Evolutionary conservation across 345 rosid species (phyloP), one percentile per base, ranked within the genome.

Genomic region (Mallotus nudiflorus): DNA sequence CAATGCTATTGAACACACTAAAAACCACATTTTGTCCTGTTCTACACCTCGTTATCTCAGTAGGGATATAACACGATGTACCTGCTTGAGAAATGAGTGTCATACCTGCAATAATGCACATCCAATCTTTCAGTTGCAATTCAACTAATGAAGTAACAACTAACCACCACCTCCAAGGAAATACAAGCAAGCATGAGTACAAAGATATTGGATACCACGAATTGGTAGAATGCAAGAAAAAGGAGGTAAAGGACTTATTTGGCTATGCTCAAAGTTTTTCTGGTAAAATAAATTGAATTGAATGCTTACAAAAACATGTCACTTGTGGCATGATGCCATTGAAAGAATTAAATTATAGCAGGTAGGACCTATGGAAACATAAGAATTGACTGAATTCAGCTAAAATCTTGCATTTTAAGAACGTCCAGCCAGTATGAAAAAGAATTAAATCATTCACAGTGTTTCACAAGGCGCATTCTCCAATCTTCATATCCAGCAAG

Each of bases 81-180:
- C 84, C 76, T 12, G 85, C 79, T 65, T 66, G 87, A 40, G 88
- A 88, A 49, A 87, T 58, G n/a, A 90, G 77, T 52, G 88, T 79
- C 99, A 95, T 95, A 19, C 76, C 84, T 72, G 74, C 60, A 84
- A 71, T 44, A 67, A 66, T 37, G 44, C 28, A 66, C 28, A 48
- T 0, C 25, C 63, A 63, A 29, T 12, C 28, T 19, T 28, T 71
- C 49, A 73, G 49, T 71, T 31, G 69, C 53, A 44, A 28, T 31
- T 56, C 27, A 57, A 15, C 12, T 33, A 19, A 33, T 44, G 29
- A 46, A 55, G 39, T 8, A 52, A 68, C 12, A 56, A 31, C 11
- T 28, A 48, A 22, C 50, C 18, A 11, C 66, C 51, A 62, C 1
- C 48, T 9, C 15, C 46, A 63, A 59, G 25, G 66, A 69, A 20